Evolutionary conservation across 2,329 filamentous ascomycete species (phyloP).

Genomic region (Myriosclerotinia curreyana): DNA sequence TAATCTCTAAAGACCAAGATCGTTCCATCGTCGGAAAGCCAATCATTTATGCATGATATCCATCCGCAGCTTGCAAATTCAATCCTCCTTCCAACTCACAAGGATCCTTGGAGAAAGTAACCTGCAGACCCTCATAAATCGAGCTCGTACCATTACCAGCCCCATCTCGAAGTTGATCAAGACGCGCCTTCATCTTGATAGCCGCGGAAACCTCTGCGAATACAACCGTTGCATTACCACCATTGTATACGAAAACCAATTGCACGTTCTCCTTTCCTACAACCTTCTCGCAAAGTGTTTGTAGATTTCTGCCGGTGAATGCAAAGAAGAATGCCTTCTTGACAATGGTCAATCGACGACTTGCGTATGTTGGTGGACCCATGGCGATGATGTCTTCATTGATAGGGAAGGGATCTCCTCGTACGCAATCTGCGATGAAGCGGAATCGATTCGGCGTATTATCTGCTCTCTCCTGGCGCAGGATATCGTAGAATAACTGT

Average conservation of each 20-base stretch:
- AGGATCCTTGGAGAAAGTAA: slow-evolving; percentile 24
- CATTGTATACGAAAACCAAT: slow-evolving; percentile 35
- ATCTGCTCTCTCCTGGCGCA: slow-evolving; percentile 27
- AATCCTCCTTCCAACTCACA: slow-evolving; percentile 17
- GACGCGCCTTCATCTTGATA: slow-evolving; percentile 32
- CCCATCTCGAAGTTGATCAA: slow-evolving; percentile 28
- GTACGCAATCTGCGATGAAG: slow-evolving; percentile 32
- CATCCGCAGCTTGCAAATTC: slow-evolving; percentile 20
- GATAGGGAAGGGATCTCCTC: slow-evolving; percentile 30
- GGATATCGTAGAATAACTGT: slow-evolving; percentile 27
- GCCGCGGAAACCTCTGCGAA: slow-evolving; percentile 35
- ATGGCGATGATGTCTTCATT: slow-evolving; percentile 34
- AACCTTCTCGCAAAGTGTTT: slow-evolving; percentile 30
- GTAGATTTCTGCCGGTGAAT: slow-evolving; percentile 30
- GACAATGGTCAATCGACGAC: slow-evolving; percentile 36
- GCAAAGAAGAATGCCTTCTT: slow-evolving; percentile 38
- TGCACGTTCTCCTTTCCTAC: slow-evolving; percentile 34
- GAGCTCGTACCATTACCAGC: not conserved
- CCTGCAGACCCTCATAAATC: slow-evolving; percentile 21
- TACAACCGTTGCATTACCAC: slow-evolving; percentile 38
- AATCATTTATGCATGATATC: not conserved
- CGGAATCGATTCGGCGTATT: slow-evolving; percentile 30
- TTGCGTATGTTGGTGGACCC: slow-evolving; percentile 30
- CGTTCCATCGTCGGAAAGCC: not conserved
- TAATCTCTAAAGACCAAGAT: not conserved